A percentile compares a stretch with the other conserved stretches of the same genome.
Conservation (phyloP, 768 basidiomycete genomes). For the Dacryopinax primogenitus region DNA sequence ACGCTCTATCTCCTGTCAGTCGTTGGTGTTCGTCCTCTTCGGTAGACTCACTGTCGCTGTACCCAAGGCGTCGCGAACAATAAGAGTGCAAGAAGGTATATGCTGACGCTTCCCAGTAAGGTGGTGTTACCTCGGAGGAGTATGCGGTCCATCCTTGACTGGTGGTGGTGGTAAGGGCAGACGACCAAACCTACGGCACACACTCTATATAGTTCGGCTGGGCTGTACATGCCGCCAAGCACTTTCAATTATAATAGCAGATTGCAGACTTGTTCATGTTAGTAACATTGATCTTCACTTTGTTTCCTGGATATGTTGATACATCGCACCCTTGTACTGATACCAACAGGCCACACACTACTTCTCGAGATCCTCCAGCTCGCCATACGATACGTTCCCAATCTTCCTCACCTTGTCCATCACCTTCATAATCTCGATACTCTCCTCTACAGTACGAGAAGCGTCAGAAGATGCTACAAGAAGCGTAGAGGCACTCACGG, state of each 20-base stretch:
- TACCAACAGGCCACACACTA: neutral
- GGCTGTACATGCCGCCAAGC: too few species aligned
- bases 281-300: too few species aligned
- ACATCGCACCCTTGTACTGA: neutral
- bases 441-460: slow-evolving; percentile 7
- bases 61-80: slow-evolving; percentile 49
- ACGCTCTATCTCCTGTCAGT: slow-evolving; percentile 25
- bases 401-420: slow-evolving; percentile 17
- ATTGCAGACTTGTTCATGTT: too few species aligned
- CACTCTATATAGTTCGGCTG: too few species aligned
- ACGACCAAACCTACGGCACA: neutral
- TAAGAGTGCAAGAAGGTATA: slow-evolving; percentile 43
- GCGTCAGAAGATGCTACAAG: too few species aligned
- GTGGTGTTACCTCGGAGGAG: neutral
- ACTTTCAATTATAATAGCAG: too few species aligned
- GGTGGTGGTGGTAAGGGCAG: neutral
- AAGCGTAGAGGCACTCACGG: neutral
- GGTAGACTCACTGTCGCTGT: slow-evolving; percentile 51
- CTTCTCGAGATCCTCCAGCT: slow-evolving; percentile 2
- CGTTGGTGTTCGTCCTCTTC: slow-evolving; percentile 2
- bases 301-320: neutral
- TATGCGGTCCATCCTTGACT: neutral
- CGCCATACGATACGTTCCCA: slow-evolving; percentile 7
- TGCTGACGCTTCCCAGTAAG: slow-evolving; percentile 4
- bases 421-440: slow-evolving; percentile 14